phyloP scores from a whole-genome alignment of 2,329 filamentous ascomycete species.

The Tolypocladium inflatum region DNA sequence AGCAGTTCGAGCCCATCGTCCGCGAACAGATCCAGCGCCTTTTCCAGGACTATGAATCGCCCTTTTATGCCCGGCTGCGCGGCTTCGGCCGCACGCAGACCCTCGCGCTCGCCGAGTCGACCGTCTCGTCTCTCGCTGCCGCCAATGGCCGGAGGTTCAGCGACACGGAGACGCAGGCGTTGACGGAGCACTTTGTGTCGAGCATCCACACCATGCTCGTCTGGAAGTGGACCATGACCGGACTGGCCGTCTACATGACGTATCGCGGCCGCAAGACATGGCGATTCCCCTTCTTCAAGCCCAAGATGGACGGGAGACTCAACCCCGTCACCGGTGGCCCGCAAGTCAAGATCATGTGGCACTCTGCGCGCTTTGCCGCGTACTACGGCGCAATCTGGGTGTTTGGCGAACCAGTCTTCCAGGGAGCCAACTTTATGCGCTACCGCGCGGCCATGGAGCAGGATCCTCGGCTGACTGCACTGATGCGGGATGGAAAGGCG shows the following conservation, averaged over 20 bases:
- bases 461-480: conserved; percentile 19
- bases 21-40: conserved; percentile 20
- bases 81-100: conserved; percentile 17
- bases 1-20: conserved; percentile 18
- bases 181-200: conserved; percentile 22
- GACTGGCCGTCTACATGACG: conserved; percentile 14
- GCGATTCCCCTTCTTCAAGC: conserved; percentile 30
- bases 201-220: conserved; percentile 20
- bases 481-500: conserved; percentile 10
- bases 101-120: conserved; percentile 16
- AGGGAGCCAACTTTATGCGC: conserved; percentile 16
- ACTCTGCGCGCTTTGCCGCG: conserved; percentile 20
- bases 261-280: conserved; percentile 20
- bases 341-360: conserved; percentile 22
- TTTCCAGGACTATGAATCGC: conserved; percentile 21
- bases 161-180: conserved; percentile 24
- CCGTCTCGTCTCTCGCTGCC: conserved; percentile 17
- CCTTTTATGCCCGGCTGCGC: conserved; percentile 19
- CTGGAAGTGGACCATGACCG: conserved; percentile 16
- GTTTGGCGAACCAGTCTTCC: conserved; percentile 16
- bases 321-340: conserved; percentile 19
- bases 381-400: conserved; percentile 20
- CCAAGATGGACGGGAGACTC: conserved; percentile 17
- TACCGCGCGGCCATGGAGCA: conserved; percentile 11
- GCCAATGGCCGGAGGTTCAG: conserved; percentile 19